phyloP scores from a whole-genome alignment of 1,139 yeast genomes.

The Insectozyma bohioensis region DNA sequence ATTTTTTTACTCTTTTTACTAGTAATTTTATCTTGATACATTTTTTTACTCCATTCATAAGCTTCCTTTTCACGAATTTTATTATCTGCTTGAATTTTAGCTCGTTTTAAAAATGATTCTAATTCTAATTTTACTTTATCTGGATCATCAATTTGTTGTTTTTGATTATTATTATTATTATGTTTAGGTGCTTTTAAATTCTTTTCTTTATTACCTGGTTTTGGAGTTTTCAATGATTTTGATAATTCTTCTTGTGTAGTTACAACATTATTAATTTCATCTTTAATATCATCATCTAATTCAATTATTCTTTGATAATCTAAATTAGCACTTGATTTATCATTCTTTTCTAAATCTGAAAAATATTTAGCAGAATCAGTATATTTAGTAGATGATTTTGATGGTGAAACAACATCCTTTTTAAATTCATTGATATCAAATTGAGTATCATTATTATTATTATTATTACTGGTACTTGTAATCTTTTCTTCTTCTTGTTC shows the following conservation, averaged over 20 bases:
- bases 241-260: conserved; percentile 2
- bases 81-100: conserved; percentile 45
- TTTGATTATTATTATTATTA: neutral
- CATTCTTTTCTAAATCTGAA: conserved; percentile 12
- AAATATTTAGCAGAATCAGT: conserved; percentile 24
- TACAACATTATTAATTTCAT: no score
- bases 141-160: conserved; percentile 30
- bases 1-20: conserved; percentile 7
- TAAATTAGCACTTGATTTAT: no score
- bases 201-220: no score
- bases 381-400: conserved; percentile 14
- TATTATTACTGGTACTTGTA: neutral
- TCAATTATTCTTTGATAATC: neutral
- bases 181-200: neutral
- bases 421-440: conserved; percentile 28
- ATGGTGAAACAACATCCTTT: neutral
- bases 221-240: neutral
- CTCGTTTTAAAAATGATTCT: conserved; percentile 42
- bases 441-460: conserved; percentile 13
- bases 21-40: conserved; percentile 44
- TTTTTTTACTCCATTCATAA: conserved; percentile 41
- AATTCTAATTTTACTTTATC: conserved; percentile 16
- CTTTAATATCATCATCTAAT: neutral
- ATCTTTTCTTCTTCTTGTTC: conserved; percentile 2
- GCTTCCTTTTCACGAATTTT: conserved; percentile 51